phyloP scores from a whole-genome alignment of 2,329 filamentous ascomycete species.

The Hypoxylon sp. region DNA sequence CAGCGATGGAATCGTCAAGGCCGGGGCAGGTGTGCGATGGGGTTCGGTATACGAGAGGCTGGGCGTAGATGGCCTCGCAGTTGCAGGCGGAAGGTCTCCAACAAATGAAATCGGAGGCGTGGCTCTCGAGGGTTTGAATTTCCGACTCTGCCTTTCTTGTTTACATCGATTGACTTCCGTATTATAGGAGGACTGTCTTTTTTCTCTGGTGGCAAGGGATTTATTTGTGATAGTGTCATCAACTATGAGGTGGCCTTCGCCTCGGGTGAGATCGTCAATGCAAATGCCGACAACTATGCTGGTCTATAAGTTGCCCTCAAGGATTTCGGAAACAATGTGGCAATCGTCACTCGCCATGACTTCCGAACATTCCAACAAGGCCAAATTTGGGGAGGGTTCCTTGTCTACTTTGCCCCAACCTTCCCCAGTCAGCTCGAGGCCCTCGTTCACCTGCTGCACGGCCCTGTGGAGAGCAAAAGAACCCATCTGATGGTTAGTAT shows the following conservation, averaged over 20 bases:
- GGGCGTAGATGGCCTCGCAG: slow-evolving; percentile 5
- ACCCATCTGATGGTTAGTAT: slow-evolving; percentile 40
- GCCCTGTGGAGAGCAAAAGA: slow-evolving; percentile 22
- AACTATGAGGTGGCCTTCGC: slow-evolving; percentile 53
- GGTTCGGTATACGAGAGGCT: slow-evolving; percentile 25
- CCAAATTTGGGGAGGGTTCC: slow-evolving; percentile 31
- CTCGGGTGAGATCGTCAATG: slow-evolving; percentile 50
- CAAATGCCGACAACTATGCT: slow-evolving; percentile 44
- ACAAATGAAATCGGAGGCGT: slow-evolving; percentile 26
- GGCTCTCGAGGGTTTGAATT: slow-evolving; percentile 5
- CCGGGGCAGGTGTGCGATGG: slow-evolving; percentile 27
- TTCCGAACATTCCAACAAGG: slow-evolving; percentile 17
- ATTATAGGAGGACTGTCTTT: slow-evolving; percentile 22
- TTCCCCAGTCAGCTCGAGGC: slow-evolving; percentile 38
- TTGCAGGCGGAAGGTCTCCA: slow-evolving; percentile 7
- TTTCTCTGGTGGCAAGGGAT: slow-evolving; percentile 19
- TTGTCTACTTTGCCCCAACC: slow-evolving; percentile 32
- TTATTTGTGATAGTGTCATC: slow-evolving; percentile 21
- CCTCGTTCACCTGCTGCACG: slow-evolving; percentile 30
- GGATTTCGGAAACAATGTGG: slow-evolving; percentile 54
- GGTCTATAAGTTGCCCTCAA: slow-evolving; percentile 54
- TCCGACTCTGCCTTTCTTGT: neutral
- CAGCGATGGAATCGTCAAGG: slow-evolving; percentile 1
- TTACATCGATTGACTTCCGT: neutral
- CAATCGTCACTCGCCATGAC: slow-evolving; percentile 35